A percentile compares a stretch with the other conserved stretches of the same genome.
Evolutionary conservation across 2,329 filamentous ascomycete genomes (phyloP).

Genomic region (Iodosphaeria phyllophila): DNA sequence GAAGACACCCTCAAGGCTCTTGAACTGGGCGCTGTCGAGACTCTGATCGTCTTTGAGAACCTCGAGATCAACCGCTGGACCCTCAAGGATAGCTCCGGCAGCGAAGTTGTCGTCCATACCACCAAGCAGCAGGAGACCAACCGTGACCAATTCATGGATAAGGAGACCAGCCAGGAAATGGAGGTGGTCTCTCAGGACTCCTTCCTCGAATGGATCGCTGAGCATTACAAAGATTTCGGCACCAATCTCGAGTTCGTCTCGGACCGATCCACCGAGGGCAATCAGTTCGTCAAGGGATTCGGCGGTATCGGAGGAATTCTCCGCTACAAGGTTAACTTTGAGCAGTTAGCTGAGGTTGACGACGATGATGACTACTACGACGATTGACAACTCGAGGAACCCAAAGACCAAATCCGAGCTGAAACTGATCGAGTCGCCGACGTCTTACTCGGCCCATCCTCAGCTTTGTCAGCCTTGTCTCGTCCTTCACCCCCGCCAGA

Average conservation of each 20-base stretch:
- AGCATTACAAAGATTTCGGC: constrained; percentile 96
- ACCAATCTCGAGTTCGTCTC: constrained; percentile 93
- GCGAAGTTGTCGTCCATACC: constrained; percentile 64
- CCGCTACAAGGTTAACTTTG: constrained; percentile 99
- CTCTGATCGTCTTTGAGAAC: constrained; percentile 91
- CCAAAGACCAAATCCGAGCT: constrained; percentile 39
- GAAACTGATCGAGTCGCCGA: constrained; percentile 19
- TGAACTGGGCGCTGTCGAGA: constrained; percentile 89
- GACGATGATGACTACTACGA: constrained; percentile 89
- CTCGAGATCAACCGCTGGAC: constrained; percentile 85
- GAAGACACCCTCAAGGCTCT: constrained; percentile 95
- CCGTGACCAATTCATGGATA: constrained; percentile 82
- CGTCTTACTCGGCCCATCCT: too few species aligned
- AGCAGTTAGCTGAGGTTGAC: constrained; percentile 82
- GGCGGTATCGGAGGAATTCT: constrained; percentile 95
- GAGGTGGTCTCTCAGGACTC: constrained; percentile 73
- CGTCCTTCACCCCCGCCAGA: too few species aligned
- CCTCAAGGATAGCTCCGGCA: constrained; percentile 60
- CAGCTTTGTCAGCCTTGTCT: too few species aligned
- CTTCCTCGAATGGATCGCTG: constrained; percentile 98
- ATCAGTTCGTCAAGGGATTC: constrained; percentile 99
- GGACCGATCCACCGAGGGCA: constrained; percentile 91
- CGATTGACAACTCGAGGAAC: constrained; percentile 53
- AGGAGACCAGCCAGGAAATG: constrained; percentile 93
- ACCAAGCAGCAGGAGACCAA: constrained; percentile 70